Evolutionary conservation across 169 alveolate species (phyloP), one percentile per base, ranked within the genome.

Genomic region (Cryptosporidium parvum): DNA sequence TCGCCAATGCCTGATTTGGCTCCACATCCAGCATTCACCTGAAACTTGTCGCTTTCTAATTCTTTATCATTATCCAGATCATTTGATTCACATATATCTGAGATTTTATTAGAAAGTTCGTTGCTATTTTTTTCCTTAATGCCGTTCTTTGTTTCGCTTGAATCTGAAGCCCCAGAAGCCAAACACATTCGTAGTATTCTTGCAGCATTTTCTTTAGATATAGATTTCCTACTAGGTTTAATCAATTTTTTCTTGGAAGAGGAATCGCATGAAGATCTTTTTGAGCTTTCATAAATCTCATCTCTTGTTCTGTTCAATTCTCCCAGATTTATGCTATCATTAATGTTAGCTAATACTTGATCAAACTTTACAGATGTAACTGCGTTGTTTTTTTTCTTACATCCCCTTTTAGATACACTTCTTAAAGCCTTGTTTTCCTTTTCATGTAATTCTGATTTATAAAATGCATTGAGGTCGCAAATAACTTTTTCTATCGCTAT

Each of bases 141-240:
- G 56, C 23, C 3, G 21, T 21, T 3, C 12, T 48, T 12, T 14
- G 21, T 7, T 42, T 42, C 12, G 21, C 21, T 48, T 16, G 21
- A 0, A 2, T 48, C 56, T 14, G 48, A 42, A 42, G 7, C 23
- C 3, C 73, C 14, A 10, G 42, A 29, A 29, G 37, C 73, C 23
- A 67, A 67, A 33, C 73, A 67, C 73, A 67, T 67, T 6, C 33
- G 73, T 33, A 67, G 16, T 67, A 67, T 67, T 37, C 73, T 67
- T 12, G 73, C 73, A 1, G 73, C 73, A 12, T 21, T 29, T 42
- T 68, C 75, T 68, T 68, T 68, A 61, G 69, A 12, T 33, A 58
- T 21, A 23, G 75, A 68, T 58, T 68, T 68, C 35, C 59, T 29
- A 16, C 75, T n/a, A 3, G 31, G 21, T 4, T 37, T 29, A 37